phyloP scores from a whole-genome alignment of 345 rosid species.

The Cardamine occulta region DNA sequence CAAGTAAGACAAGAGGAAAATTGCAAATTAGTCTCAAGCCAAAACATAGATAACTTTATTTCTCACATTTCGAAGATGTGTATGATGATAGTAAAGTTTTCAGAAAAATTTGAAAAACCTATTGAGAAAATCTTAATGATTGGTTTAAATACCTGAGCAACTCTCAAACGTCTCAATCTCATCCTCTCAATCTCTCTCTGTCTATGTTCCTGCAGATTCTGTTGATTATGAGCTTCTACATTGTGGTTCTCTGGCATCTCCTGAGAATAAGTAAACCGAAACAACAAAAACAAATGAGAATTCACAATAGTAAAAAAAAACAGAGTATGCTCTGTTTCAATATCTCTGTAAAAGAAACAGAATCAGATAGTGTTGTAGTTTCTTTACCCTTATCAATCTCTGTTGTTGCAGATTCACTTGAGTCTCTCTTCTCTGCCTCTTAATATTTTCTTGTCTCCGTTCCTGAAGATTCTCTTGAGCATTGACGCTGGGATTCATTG shows the following conservation, averaged over 20 bases:
- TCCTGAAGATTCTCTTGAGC: background rate
- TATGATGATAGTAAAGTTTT: no score
- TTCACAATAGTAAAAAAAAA: background rate
- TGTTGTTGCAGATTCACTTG: background rate
- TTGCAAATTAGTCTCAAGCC: background rate
- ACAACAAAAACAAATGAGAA: background rate
- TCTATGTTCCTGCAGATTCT: background rate
- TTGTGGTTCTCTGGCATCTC: background rate
- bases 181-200: background rate
- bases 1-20: background rate
- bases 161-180: background rate
- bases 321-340: background rate
- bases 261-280: background rate
- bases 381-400: background rate
- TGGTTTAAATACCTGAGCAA: background rate
- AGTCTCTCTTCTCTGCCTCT: background rate
- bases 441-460: background rate
- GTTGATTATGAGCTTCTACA: background rate
- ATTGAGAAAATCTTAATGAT: background rate
- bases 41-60: background rate
- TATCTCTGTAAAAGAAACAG: background rate
- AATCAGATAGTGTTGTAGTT: background rate
- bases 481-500: background rate
- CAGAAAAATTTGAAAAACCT: background rate
- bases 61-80: background rate